These are phyloP conservation scores for Solanum gracilifrons DNA, from an alignment of 257 asterid species.

Conservation along the genomic window DNA sequence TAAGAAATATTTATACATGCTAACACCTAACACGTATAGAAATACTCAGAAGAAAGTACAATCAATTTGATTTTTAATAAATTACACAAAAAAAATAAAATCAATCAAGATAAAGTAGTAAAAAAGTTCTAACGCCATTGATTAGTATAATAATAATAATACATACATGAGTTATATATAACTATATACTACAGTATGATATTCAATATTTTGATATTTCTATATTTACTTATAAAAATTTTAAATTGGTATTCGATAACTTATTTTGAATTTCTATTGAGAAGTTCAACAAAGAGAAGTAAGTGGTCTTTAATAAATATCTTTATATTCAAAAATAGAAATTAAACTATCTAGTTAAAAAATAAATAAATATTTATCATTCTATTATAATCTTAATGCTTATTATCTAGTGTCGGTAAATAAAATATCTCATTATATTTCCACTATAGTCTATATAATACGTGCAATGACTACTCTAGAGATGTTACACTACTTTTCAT, in stretches of 20 bases:
- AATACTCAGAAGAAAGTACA: not conserved
- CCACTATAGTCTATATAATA: not conserved
- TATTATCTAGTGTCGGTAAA: too few species aligned
- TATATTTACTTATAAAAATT: not conserved
- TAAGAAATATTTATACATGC: not conserved
- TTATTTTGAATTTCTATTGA: too few species aligned
- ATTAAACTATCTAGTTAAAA: too few species aligned
- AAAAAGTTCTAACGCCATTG: not conserved
- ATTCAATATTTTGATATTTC: not conserved
- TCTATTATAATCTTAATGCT: too few species aligned
- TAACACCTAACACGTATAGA: not conserved
- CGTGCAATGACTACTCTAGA: not conserved
- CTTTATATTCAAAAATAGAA: not conserved
- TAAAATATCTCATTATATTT: not conserved
- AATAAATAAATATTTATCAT: too few species aligned
- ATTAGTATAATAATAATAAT: too few species aligned
- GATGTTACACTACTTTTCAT: constrained; percentile 9
- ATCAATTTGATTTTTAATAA: not conserved
- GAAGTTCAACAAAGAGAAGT: too few species aligned
- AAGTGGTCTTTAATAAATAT: not conserved
- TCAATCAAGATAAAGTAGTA: not conserved
- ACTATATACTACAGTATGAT: not conserved
- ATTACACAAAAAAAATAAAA: not conserved
- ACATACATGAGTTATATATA: too few species aligned
- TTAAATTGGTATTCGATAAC: not conserved